Evolutionary conservation across 495 filamentous ascomycete species (phyloP).

Genomic region (Neurospora sp.): DNA sequence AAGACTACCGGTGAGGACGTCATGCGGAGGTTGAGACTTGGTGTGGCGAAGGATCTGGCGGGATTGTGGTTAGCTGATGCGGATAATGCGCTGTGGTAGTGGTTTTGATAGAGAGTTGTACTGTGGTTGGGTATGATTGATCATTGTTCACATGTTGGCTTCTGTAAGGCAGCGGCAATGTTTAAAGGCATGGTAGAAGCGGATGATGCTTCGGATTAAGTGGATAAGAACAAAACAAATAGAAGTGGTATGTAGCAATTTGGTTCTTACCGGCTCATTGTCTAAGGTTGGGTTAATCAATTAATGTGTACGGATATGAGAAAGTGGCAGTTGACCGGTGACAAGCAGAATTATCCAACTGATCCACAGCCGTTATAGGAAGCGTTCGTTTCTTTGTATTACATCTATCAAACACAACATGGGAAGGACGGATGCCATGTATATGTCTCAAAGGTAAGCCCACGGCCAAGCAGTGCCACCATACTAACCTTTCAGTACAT

Average conservation of each 20-base stretch:
- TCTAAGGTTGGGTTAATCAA: background rate
- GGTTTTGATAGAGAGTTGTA: background rate
- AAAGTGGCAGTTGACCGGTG: background rate
- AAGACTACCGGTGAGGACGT: slow-evolving; percentile 54
- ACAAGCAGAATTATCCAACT: background rate
- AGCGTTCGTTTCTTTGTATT: background rate
- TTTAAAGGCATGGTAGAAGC: background rate
- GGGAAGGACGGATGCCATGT: background rate
- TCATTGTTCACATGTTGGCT: background rate
- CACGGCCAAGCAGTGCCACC: background rate
- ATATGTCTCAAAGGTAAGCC: background rate
- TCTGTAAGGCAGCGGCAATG: background rate
- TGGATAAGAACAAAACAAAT: background rate
- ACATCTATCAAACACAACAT: background rate
- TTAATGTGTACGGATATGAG: background rate
- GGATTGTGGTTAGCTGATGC: slow-evolving; percentile 51
- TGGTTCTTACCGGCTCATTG: background rate
- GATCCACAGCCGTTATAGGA: background rate
- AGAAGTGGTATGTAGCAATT: background rate
- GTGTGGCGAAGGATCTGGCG: slow-evolving; percentile 60
- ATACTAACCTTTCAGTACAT: background rate
- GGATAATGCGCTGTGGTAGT: slow-evolving; percentile 26
- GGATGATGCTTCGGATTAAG: background rate
- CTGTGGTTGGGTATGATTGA: background rate
- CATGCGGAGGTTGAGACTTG: slow-evolving; percentile 58